A percentile compares a stretch with the other conserved stretches of the same genome.
These are phyloP conservation scores for Russula brevipes DNA, from an alignment of 768 basidiomycete genomes.

Conservation along the genomic window DNA sequence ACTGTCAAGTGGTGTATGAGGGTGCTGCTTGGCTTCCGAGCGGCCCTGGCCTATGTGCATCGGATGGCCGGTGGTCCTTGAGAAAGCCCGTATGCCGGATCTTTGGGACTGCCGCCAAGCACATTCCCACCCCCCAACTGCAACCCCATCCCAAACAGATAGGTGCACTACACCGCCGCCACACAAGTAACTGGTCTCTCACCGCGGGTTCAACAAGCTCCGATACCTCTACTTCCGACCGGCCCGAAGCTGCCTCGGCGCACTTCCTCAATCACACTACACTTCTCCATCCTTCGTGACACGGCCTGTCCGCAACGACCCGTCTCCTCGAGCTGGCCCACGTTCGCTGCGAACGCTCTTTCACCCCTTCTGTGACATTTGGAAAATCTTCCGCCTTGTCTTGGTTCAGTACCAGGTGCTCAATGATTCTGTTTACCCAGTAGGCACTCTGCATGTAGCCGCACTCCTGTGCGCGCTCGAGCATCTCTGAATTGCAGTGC, in stretches of 20 bases:
- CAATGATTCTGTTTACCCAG: conserved; percentile 1
- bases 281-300: background rate
- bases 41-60: conserved; percentile 11
- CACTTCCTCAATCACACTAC: conserved; percentile 10
- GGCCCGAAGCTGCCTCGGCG: conserved; percentile 15
- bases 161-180: conserved; percentile 15
- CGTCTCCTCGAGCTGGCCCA: conserved; percentile 18
- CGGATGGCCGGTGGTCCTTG: conserved; percentile 4
- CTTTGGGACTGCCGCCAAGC: background rate
- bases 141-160: conserved; percentile 18
- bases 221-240: conserved; percentile 5
- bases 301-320: conserved; percentile 14
- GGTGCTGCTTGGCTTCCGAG: conserved; percentile 9
- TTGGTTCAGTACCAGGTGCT: background rate
- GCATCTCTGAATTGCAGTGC: conserved; percentile 9
- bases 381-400: background rate
- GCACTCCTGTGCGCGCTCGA: conserved; percentile 8
- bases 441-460: conserved; percentile 4
- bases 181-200: conserved; percentile 14
- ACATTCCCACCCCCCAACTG: conserved; percentile 22
- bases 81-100: background rate
- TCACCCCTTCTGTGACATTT: conserved; percentile 3
- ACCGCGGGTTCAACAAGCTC: conserved; percentile 4
- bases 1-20: conserved; percentile 7
- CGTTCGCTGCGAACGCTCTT: conserved; percentile 2